Percentiles rank a stretch among this genome's conserved stretches.
These are phyloP conservation scores for Calendula officinalis DNA, from an alignment of 129 eudicot species.

Conservation along the genomic window DNA sequence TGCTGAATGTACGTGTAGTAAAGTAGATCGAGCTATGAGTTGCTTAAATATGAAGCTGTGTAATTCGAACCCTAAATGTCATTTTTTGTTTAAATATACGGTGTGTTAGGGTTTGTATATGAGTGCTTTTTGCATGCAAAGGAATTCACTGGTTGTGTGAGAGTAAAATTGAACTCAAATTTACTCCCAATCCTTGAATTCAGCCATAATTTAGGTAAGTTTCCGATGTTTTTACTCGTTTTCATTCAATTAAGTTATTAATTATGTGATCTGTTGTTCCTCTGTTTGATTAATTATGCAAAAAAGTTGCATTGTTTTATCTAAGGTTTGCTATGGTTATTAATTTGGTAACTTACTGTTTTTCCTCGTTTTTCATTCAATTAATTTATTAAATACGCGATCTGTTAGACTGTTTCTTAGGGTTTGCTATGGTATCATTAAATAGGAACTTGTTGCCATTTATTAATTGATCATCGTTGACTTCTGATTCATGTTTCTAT, in stretches of 20 bases:
- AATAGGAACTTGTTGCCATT: too few relatives aligned
- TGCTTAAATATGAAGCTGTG: neutral
- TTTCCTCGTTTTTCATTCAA: conserved; percentile 3
- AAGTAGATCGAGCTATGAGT: too few relatives aligned
- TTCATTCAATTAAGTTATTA: conserved; percentile 5
- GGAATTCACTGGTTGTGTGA: too few relatives aligned
- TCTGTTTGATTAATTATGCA: conserved; percentile 11
- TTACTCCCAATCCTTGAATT: conserved; percentile 2
- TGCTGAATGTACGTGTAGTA: neutral
- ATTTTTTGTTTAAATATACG: too few relatives aligned
- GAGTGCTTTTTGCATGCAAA: too few relatives aligned
- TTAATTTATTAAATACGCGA: neutral
- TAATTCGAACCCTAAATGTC: neutral
- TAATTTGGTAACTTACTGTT: neutral
- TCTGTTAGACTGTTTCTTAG: too few relatives aligned
- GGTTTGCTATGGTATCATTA: too few relatives aligned
- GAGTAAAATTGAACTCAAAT: conserved; percentile 14
- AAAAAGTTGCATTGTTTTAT: conserved; percentile 7
- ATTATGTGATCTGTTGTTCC: conserved; percentile 12
- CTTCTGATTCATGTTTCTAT: too few relatives aligned
- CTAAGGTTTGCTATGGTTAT: conserved; percentile 20
- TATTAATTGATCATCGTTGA: too few relatives aligned
- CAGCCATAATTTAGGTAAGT: conserved; percentile 20
- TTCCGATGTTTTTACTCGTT: conserved; percentile 13
- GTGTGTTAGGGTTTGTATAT: too few relatives aligned